Conservation (phyloP, 1,139 yeast species). For the Petasospora fabianii region DNA sequence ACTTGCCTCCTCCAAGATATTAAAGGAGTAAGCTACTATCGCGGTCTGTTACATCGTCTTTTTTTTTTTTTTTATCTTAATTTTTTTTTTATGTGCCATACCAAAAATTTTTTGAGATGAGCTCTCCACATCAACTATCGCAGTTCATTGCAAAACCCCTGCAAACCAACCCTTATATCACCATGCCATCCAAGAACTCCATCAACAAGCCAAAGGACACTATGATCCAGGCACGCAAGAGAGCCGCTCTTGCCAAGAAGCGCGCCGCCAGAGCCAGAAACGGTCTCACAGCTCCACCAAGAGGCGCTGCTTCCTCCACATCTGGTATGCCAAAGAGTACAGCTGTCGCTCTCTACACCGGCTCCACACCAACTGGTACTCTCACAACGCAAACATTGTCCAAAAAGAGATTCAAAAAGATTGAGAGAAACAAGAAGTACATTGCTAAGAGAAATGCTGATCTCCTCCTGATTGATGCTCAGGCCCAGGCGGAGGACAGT, state of each 20-base stretch:
- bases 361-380: constrained; percentile 36
- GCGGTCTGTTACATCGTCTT: neutral
- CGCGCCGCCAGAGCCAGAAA: constrained; percentile 51
- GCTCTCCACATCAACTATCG: constrained; percentile 1
- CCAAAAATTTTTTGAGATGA: constrained; percentile 12
- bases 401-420: constrained; percentile 77
- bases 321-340: constrained; percentile 49
- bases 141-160: neutral
- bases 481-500: constrained; percentile 39
- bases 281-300: constrained; percentile 37
- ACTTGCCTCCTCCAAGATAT: too few species aligned
- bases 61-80: neutral
- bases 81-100: neutral
- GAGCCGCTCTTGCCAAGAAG: constrained; percentile 50
- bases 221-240: constrained; percentile 51
- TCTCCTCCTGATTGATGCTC: constrained; percentile 44
- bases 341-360: constrained; percentile 61
- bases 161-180: neutral
- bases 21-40: too few species aligned
- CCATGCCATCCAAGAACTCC: constrained; percentile 77
- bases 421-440: constrained; percentile 75
- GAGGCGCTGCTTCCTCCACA: constrained; percentile 43
- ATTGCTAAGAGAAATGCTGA: constrained; percentile 48
- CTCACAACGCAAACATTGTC: constrained; percentile 63
- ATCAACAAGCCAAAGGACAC: constrained; percentile 76